Evolutionary conservation across 2,329 filamentous ascomycete species (phyloP).

Genomic region (Colletotrichum sp.): DNA sequence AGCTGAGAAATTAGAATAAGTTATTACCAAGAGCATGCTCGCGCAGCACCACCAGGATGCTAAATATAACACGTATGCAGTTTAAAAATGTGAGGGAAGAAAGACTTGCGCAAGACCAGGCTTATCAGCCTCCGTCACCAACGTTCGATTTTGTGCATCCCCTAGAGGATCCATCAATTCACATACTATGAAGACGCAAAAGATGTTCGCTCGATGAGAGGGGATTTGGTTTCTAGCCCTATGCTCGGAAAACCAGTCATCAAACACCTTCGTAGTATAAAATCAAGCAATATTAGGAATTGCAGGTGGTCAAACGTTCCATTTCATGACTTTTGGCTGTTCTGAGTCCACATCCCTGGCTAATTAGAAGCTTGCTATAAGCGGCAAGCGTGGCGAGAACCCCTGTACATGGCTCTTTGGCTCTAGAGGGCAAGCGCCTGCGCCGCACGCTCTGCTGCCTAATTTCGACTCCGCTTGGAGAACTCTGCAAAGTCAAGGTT

Average conservation of each 20-base stretch:
- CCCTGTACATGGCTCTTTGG: not conserved
- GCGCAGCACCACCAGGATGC: no score
- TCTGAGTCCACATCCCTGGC: not conserved
- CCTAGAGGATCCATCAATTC: not conserved
- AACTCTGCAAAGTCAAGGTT: not conserved
- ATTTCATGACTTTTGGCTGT: not conserved
- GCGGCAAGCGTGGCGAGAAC: not conserved
- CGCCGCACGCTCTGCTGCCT: not conserved
- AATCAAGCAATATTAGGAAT: not conserved
- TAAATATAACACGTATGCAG: no score
- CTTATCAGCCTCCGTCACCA: not conserved
- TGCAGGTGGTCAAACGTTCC: not conserved
- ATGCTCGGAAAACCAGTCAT: not conserved
- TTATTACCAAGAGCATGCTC: no score
- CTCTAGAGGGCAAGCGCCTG: not conserved
- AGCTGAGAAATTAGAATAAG: no score
- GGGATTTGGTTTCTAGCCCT: not conserved
- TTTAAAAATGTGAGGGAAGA: no score
- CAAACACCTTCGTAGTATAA: fast-evolving
- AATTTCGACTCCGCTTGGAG: not conserved
- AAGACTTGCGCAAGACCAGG: not conserved
- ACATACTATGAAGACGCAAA: not conserved
- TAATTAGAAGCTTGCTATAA: not conserved
- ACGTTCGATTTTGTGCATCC: not conserved
- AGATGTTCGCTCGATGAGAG: not conserved